phyloP scores from a whole-genome alignment of 1,139 yeast species.

The Arxiozyma heterogenica region DNA sequence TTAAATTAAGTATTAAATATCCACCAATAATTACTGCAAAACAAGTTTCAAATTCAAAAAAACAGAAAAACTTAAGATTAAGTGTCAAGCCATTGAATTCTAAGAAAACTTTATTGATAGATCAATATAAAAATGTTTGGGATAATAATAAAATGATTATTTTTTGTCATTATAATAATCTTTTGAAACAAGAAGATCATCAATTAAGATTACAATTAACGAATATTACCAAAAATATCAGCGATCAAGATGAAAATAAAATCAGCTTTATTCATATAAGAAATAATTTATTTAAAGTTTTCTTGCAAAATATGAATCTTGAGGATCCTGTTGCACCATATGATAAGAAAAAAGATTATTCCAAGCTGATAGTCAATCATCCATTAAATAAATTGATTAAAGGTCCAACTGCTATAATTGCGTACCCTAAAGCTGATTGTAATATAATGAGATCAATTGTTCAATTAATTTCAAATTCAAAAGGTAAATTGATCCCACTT shows the following conservation, averaged over 20 bases:
- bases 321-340: constrained; percentile 66
- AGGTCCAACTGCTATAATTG: constrained; percentile 84
- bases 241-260: constrained; percentile 37
- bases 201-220: constrained; percentile 50
- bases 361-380: constrained; percentile 32
- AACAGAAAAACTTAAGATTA: constrained; percentile 14
- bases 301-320: constrained; percentile 59
- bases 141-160: constrained; percentile 60
- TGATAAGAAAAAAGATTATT: constrained; percentile 30
- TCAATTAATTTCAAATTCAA: constrained; percentile 43
- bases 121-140: constrained; percentile 64
- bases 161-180: constrained; percentile 76
- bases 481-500: constrained; percentile 66
- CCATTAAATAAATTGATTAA: constrained; percentile 60
- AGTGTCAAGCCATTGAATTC: constrained; percentile 46
- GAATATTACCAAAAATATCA: constrained; percentile 37
- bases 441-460: constrained; percentile 50
- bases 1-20: neutral
- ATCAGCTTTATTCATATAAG: constrained; percentile 50
- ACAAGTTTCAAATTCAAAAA: neutral
- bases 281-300: constrained; percentile 62
- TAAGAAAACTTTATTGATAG: constrained; percentile 78
- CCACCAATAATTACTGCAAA: neutral
- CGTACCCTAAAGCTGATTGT: constrained; percentile 67
- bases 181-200: constrained; percentile 59